These are phyloP conservation scores for Lentinula raphanica DNA, from an alignment of 768 basidiomycete genomes.

Conservation along the genomic window DNA sequence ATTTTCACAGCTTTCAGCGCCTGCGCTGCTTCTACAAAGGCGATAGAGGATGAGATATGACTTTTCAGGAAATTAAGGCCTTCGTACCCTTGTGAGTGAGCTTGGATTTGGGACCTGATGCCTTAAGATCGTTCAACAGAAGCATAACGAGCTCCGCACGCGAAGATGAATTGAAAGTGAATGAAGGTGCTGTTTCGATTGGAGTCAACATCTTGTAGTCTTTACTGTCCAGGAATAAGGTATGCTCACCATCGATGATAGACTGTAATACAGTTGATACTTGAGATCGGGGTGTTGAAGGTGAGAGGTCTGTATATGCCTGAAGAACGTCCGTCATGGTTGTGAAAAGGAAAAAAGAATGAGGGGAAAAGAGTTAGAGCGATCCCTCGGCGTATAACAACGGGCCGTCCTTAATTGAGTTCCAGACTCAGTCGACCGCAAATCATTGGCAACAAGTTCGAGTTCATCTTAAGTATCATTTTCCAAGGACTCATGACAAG, in stretches of 20 bases:
- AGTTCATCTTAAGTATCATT: too few relatives aligned
- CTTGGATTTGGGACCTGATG: constrained; percentile 37
- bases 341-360: not conserved
- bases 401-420: not conserved
- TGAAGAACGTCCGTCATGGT: constrained; percentile 43
- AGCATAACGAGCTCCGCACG: constrained; percentile 52
- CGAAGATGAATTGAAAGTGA: constrained; percentile 39
- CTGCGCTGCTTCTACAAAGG: constrained; percentile 53
- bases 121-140: constrained; percentile 57
- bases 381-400: not conserved
- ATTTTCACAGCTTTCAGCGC: constrained; percentile 72
- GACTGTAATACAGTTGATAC: constrained; percentile 43
- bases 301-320: constrained; percentile 42
- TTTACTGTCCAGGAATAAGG: not conserved
- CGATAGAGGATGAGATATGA: not conserved
- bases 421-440: not conserved
- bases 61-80: not conserved
- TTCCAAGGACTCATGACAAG: too few relatives aligned
- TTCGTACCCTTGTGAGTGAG: constrained; percentile 52
- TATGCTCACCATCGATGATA: constrained; percentile 40
- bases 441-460: not conserved
- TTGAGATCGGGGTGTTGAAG: constrained; percentile 41
- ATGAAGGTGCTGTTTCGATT: constrained; percentile 35
- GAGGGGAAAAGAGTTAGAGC: not conserved
- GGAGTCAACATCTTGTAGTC: not conserved